Conservation (phyloP, 164 flowering plant genomes). For the Dillenia turbinata region DNA sequence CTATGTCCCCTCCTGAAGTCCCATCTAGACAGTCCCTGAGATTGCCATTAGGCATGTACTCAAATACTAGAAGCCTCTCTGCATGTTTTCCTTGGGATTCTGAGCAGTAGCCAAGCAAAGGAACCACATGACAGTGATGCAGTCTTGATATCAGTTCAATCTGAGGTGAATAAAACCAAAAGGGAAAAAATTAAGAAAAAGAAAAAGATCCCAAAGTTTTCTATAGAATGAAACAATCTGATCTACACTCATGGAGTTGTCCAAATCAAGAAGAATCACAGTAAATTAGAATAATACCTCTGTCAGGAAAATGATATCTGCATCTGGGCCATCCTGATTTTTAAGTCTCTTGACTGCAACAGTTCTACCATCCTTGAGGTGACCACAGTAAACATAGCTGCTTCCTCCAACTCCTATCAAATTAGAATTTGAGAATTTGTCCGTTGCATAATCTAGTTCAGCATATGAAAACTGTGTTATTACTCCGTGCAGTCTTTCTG, state of each 20-base stretch:
- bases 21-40: constrained; percentile 81
- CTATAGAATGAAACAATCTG: too few species aligned
- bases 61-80: constrained; percentile 84
- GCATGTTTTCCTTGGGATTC: constrained; percentile 61
- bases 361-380: constrained; percentile 66
- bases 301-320: constrained; percentile 53
- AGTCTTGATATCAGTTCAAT: constrained; percentile 84
- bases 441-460: constrained; percentile 76
- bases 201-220: too few species aligned
- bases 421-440: constrained; percentile 65
- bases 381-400: constrained; percentile 83
- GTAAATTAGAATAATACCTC: constrained; percentile 45
- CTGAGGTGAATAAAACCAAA: constrained; percentile 27
- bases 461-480: constrained; percentile 59
- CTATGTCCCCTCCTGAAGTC: constrained; percentile 42
- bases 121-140: constrained; percentile 90
- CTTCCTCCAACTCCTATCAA: constrained; percentile 87
- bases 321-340: constrained; percentile 57
- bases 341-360: constrained; percentile 83
- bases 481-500: constrained; percentile 44
- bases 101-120: constrained; percentile 90
- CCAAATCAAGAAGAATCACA: too few species aligned
- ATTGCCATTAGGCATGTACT: constrained; percentile 81
- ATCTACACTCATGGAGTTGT: too few species aligned
- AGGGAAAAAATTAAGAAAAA: not conserved